A percentile compares a stretch with the other conserved stretches of the same genome.
Evolutionary conservation across 163 green algal species (phyloP).

Genomic region (Prototheca wickerhamii): DNA sequence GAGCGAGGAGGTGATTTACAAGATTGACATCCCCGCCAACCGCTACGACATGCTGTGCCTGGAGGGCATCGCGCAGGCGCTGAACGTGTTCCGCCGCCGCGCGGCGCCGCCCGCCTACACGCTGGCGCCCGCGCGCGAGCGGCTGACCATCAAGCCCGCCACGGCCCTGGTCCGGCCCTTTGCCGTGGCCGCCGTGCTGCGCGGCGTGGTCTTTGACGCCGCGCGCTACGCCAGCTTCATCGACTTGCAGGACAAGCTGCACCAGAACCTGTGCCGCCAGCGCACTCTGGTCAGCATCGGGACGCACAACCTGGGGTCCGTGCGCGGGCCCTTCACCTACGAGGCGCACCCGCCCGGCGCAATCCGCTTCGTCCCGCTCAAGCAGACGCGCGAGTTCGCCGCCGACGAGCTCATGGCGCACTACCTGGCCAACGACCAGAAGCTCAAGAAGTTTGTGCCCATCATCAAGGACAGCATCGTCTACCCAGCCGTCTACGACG

Average conservation of each 20-base stretch:
- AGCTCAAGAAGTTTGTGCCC: slow-evolving; percentile 92
- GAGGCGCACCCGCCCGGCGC: slow-evolving; percentile 85
- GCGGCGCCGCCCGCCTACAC: slow-evolving; percentile 53
- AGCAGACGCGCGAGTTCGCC: slow-evolving; percentile 82
- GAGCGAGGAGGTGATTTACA: slow-evolving; percentile 85
- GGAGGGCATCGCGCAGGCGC: slow-evolving; percentile 88
- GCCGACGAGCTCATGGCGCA: slow-evolving; percentile 83
- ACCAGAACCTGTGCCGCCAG: slow-evolving; percentile 96
- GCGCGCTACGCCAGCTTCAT: slow-evolving; percentile 92
- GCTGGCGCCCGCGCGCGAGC: slow-evolving; percentile 35
- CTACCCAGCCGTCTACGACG: slow-evolving; percentile 90
- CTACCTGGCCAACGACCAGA: slow-evolving; percentile 90
- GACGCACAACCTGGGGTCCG: slow-evolving; percentile 86
- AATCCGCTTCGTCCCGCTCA: slow-evolving; percentile 93
- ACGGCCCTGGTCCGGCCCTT: slow-evolving; percentile 90
- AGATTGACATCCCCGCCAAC: slow-evolving; percentile 99
- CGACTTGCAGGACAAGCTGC: slow-evolving; percentile 97
- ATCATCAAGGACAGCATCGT: slow-evolving; percentile 90
- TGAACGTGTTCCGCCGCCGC: slow-evolving; percentile 88
- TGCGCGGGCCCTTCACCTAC: slow-evolving; percentile 92
- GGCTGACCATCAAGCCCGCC: slow-evolving; percentile 80
- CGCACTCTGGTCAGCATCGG: slow-evolving; percentile 92
- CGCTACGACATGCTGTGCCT: slow-evolving; percentile 99
- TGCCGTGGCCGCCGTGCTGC: slow-evolving; percentile 86
- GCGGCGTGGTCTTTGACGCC: slow-evolving; percentile 76